A percentile compares a stretch with the other conserved stretches of the same genome.
Evolutionary conservation across 1,284 basidiomycete genomes (phyloP).

Genomic region (Pascua sp.): DNA sequence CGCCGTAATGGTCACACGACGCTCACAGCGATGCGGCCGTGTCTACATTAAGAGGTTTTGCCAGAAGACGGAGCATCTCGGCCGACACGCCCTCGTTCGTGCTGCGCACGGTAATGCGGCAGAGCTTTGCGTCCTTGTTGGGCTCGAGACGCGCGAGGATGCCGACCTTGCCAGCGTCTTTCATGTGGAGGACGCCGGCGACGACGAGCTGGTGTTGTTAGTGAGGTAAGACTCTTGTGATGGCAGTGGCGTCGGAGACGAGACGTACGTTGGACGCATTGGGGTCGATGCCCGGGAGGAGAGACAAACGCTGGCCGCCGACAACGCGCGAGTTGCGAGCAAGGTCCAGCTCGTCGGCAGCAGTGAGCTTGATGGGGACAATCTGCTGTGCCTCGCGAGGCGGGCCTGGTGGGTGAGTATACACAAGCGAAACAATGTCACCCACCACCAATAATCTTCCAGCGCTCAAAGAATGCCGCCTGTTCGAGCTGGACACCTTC

Average conservation of each 20-base stretch:
- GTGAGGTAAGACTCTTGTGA: not conserved
- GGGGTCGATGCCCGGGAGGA: slow-evolving; percentile 77
- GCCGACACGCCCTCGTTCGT: slow-evolving; percentile 88
- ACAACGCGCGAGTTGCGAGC: slow-evolving; percentile 70
- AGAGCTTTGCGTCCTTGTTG: slow-evolving; percentile 89
- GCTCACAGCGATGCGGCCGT: slow-evolving; percentile 19
- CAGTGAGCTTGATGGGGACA: slow-evolving; percentile 71
- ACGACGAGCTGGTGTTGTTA: slow-evolving; percentile 68
- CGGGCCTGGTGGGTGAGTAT: slow-evolving; percentile 49
- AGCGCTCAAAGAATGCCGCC: slow-evolving; percentile 92
- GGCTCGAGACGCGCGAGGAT: slow-evolving; percentile 91
- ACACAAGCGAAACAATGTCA: slow-evolving; percentile 2
- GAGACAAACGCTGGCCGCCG: slow-evolving; percentile 67
- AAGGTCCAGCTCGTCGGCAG: slow-evolving; percentile 68
- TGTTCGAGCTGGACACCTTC: slow-evolving; percentile 82
- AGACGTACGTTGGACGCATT: slow-evolving; percentile 59
- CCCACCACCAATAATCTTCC: slow-evolving; percentile 89
- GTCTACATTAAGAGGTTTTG: slow-evolving; percentile 44
- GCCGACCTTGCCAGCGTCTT: slow-evolving; percentile 83
- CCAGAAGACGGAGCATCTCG: slow-evolving; percentile 63
- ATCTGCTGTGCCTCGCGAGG: slow-evolving; percentile 87
- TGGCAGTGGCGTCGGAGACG: too few relatives aligned
- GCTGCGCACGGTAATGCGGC: slow-evolving; percentile 88
- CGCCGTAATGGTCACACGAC: not conserved
- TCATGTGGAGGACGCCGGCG: slow-evolving; percentile 88